These are phyloP conservation scores for Vanderwaltozyma yarrowii DNA, from an alignment of 805 yeast genomes.

Conservation along the genomic window DNA sequence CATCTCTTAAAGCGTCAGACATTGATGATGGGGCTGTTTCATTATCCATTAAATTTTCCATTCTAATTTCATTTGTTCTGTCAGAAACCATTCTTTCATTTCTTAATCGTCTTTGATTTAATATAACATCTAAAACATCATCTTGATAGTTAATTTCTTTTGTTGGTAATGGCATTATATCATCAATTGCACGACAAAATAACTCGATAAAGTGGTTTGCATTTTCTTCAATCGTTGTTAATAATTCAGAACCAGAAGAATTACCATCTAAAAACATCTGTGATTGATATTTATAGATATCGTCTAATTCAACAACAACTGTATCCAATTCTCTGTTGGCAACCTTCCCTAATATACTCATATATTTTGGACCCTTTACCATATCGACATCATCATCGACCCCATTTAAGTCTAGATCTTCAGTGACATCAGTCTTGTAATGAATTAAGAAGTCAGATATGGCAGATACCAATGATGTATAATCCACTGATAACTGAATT, in stretches of 20 bases:
- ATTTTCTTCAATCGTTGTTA: constrained; percentile 46
- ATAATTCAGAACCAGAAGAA: constrained; percentile 20
- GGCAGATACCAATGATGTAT: constrained; percentile 47
- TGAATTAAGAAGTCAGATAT: constrained; percentile 59
- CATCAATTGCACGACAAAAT: constrained; percentile 66
- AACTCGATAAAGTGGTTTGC: constrained; percentile 72
- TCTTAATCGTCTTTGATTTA: constrained; percentile 80
- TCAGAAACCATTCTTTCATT: constrained; percentile 66
- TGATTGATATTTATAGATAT: constrained; percentile 60
- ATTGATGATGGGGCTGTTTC: constrained; percentile 16
- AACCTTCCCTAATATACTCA: constrained; percentile 60
- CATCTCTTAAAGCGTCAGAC: constrained; percentile 25
- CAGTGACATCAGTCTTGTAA: constrained; percentile 37
- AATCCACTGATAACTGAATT: constrained; percentile 63
- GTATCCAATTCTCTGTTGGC: constrained; percentile 75
- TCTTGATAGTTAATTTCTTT: constrained; percentile 68
- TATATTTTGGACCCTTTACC: constrained; percentile 58
- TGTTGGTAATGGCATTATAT: constrained; percentile 75
- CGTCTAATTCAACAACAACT: constrained; percentile 72
- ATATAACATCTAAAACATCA: constrained; percentile 85
- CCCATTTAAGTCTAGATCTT: constrained; percentile 19
- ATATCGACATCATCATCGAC: constrained; percentile 24
- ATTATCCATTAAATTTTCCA: constrained; percentile 26
- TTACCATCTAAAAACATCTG: constrained; percentile 25
- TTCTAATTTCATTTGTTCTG: constrained; percentile 48